Conservation (phyloP, 768 basidiomycete species). For the Leucocoprinus birnbaumii region DNA sequence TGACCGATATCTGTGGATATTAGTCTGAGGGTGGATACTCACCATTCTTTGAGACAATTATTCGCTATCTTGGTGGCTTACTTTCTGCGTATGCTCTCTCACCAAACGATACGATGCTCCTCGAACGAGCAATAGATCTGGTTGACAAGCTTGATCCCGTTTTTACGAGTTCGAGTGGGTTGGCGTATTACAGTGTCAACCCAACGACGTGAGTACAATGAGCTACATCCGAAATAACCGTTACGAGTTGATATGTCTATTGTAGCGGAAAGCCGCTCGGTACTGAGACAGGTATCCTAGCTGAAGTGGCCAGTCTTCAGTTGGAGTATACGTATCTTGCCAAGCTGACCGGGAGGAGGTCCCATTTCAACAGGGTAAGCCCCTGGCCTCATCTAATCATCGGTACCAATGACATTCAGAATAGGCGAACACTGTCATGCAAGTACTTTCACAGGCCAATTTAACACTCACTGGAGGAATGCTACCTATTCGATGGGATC, state of each 20-base stretch:
- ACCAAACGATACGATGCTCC: slow-evolving; percentile 48
- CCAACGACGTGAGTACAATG: slow-evolving; percentile 45
- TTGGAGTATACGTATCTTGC: slow-evolving; percentile 85
- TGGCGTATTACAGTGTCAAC: slow-evolving; percentile 73
- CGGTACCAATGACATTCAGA: not conserved
- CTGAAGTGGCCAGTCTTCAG: slow-evolving; percentile 82
- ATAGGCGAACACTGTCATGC: slow-evolving; percentile 49
- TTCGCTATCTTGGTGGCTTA: slow-evolving; percentile 87
- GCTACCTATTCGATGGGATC: slow-evolving; percentile 59
- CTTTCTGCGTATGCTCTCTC: slow-evolving; percentile 82
- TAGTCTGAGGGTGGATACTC: slow-evolving; percentile 20
- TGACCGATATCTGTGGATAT: not conserved
- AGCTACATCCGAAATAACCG: not conserved
- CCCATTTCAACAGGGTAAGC: slow-evolving; percentile 53
- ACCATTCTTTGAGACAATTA: slow-evolving; percentile 84
- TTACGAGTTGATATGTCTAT: not conserved
- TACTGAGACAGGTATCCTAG: slow-evolving; percentile 43
- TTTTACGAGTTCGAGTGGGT: slow-evolving; percentile 66
- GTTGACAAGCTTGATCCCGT: slow-evolving; percentile 68
- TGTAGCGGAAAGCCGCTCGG: slow-evolving; percentile 20
- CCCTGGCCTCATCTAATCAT: not conserved
- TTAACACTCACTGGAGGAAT: slow-evolving; percentile 51
- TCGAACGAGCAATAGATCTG: slow-evolving; percentile 75
- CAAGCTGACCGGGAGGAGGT: slow-evolving; percentile 68
- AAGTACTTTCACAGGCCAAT: slow-evolving; percentile 44